These are phyloP conservation scores for Syzygium syzygioides DNA, from an alignment of 441 rosid species.

Conservation along the genomic window DNA sequence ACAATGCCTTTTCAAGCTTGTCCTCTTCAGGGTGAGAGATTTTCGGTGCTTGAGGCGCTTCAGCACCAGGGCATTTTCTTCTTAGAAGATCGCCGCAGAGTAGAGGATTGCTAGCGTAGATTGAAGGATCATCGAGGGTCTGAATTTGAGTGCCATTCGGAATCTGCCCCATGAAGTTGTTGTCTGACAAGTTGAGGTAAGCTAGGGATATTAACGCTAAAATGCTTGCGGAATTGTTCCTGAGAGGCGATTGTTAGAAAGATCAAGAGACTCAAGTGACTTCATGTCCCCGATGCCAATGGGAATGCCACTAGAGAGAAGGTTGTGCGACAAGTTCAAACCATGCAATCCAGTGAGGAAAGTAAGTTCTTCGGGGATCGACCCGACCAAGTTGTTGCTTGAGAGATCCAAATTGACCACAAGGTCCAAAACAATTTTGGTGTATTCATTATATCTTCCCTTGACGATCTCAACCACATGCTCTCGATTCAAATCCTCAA, in stretches of 20 bases:
- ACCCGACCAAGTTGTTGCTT: conserved; percentile 11
- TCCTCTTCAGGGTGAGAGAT: not conserved
- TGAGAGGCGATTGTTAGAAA: conserved; percentile 9
- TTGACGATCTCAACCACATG: not conserved
- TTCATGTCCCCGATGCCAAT: conserved; percentile 15
- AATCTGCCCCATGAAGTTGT: conserved; percentile 20
- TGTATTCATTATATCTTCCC: conserved; percentile 8
- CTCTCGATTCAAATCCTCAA: not conserved
- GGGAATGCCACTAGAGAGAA: conserved; percentile 10
- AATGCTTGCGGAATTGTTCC: not conserved
- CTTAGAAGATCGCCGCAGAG: conserved; percentile 13
- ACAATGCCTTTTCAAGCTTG: not conserved
- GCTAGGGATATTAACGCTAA: not conserved
- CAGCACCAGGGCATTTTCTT: not conserved
- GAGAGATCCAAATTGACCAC: conserved; percentile 9
- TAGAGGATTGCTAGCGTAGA: conserved; percentile 7
- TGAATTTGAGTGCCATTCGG: conserved; percentile 20
- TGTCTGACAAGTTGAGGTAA: conserved; percentile 11
- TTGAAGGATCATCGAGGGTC: not conserved
- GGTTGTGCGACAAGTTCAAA: conserved; percentile 24
- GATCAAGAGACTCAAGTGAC: conserved; percentile 15
- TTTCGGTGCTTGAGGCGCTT: not conserved
- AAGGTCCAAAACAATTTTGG: not conserved
- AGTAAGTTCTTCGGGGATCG: conserved; percentile 7
- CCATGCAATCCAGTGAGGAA: conserved; percentile 3